A percentile compares a stretch with the other conserved stretches of the same genome.
Conservation (phyloP, 495 filamentous ascomycete species). For the Hapsidospora chrysogenum region DNA sequence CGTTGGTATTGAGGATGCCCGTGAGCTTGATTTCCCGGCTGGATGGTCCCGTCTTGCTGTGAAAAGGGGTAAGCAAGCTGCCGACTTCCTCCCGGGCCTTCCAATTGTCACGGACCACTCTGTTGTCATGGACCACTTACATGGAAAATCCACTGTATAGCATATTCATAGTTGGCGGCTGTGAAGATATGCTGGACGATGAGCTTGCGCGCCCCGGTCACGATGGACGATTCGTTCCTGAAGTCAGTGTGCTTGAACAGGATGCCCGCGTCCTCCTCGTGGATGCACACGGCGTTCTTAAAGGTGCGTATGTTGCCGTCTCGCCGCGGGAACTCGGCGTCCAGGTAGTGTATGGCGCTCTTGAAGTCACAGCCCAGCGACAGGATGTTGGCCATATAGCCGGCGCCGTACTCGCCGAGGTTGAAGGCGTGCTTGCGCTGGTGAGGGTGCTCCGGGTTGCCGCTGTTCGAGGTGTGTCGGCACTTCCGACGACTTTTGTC, state of each 20-base stretch:
- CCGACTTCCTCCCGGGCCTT: no score
- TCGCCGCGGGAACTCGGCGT: slow-evolving; percentile 64
- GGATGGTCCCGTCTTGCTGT: slow-evolving; percentile 83
- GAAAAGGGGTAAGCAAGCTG: no score
- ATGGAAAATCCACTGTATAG: slow-evolving; percentile 1
- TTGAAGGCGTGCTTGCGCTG: slow-evolving; percentile 93
- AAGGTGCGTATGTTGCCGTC: slow-evolving; percentile 46
- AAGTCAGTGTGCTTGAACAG: slow-evolving; percentile 96
- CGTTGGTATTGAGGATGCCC: slow-evolving; percentile 87
- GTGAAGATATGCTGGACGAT: slow-evolving; percentile 91
- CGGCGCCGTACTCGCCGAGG: slow-evolving; percentile 83
- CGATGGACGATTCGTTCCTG: slow-evolving; percentile 73
- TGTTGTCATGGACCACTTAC: no score
- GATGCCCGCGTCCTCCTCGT: slow-evolving; percentile 89
- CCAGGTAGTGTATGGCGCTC: slow-evolving; percentile 81
- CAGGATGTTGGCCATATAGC: slow-evolving; percentile 90
- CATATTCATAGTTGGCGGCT: slow-evolving; percentile 92
- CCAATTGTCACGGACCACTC: no score
- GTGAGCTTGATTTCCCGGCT: slow-evolving; percentile 92
- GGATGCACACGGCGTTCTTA: slow-evolving; percentile 88
- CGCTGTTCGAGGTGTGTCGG: no score
- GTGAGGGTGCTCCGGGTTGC: slow-evolving; percentile 83
- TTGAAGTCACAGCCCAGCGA: slow-evolving; percentile 90
- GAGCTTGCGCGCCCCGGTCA: slow-evolving; percentile 80
- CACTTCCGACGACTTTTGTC: no score